Percentiles rank a stretch among this genome's conserved stretches.
These are phyloP conservation scores for Mycocalia duriaeana DNA, from an alignment of 1,284 basidiomycete species.

Conservation along the genomic window DNA sequence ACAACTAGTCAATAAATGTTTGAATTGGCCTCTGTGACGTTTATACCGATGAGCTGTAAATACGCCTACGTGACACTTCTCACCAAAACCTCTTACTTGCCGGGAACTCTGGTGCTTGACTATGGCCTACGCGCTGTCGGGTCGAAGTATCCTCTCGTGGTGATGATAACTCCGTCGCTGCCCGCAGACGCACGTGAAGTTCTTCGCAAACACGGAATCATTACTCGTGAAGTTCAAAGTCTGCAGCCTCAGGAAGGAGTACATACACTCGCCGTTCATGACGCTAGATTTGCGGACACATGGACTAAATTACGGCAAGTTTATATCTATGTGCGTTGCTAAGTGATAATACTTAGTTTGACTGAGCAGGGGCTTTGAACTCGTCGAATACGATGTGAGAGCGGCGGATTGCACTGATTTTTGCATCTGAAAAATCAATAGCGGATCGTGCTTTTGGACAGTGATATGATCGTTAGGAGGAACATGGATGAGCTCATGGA, in stretches of 20 bases:
- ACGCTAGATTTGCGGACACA: conserved; percentile 75
- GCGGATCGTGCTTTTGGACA: conserved; percentile 83
- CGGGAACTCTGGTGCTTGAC: conserved; percentile 72
- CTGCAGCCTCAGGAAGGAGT: conserved; percentile 52
- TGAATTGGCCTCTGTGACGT: neutral
- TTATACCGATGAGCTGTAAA: conserved; percentile 20
- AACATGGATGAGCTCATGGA: conserved; percentile 94
- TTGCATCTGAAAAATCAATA: conserved; percentile 24
- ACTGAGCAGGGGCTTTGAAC: conserved; percentile 69
- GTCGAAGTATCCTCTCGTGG: conserved; percentile 77
- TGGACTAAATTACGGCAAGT: conserved; percentile 83
- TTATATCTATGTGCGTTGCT: conserved; percentile 1
- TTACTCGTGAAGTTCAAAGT: conserved; percentile 52
- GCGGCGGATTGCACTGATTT: conserved; percentile 1
- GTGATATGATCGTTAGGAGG: conserved; percentile 83
- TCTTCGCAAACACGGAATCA: conserved; percentile 50
- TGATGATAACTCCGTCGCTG: conserved; percentile 71
- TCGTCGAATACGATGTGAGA: conserved; percentile 71
- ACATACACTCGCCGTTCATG: conserved; percentile 46
- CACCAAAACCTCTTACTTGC: conserved; percentile 57
- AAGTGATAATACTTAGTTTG: too few species aligned
- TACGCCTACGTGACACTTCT: conserved; percentile 39
- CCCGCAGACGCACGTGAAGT: conserved; percentile 49
- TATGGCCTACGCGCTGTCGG: conserved; percentile 57
- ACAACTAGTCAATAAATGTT: too few species aligned